Percentiles rank a stretch among this genome's conserved stretches.
phyloP scores from a whole-genome alignment of 2,329 filamentous ascomycete species.

The Fusarium liriodendri region DNA sequence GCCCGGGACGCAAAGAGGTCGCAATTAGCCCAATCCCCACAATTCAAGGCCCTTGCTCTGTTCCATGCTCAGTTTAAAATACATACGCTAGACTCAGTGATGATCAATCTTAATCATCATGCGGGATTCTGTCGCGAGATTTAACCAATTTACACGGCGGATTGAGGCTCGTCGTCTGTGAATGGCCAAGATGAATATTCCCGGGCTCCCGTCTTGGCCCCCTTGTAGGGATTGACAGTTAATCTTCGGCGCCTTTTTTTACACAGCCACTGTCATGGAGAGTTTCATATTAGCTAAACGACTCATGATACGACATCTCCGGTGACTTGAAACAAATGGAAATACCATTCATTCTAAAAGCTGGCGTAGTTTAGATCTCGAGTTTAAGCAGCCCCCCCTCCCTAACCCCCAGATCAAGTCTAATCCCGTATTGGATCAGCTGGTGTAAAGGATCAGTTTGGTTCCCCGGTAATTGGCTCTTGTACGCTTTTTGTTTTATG shows the following conservation, averaged over 20 bases:
- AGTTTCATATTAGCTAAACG: neutral
- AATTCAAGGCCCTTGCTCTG: constrained; percentile 1
- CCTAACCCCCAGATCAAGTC: constrained; percentile 14
- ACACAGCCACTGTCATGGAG: neutral
- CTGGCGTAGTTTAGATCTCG: constrained; percentile 7
- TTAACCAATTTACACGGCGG: neutral
- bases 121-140: neutral
- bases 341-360: neutral
- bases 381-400: constrained; percentile 6
- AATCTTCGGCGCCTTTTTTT: neutral
- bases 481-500: neutral
- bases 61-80: neutral
- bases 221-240: neutral
- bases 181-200: neutral
- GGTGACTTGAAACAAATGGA: constrained; percentile 10
- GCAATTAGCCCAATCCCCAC: neutral
- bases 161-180: neutral
- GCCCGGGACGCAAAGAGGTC: neutral
- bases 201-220: constrained; percentile 39
- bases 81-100: neutral
- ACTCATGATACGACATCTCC: neutral
- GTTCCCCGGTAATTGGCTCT: neutral
- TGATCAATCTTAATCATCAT: neutral
- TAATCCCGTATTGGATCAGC: neutral
- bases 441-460: neutral